Percentiles rank a stretch among this genome's conserved stretches.
Conservation (phyloP, 2,329 filamentous ascomycete genomes). For the Diaporthe sp. region DNA sequence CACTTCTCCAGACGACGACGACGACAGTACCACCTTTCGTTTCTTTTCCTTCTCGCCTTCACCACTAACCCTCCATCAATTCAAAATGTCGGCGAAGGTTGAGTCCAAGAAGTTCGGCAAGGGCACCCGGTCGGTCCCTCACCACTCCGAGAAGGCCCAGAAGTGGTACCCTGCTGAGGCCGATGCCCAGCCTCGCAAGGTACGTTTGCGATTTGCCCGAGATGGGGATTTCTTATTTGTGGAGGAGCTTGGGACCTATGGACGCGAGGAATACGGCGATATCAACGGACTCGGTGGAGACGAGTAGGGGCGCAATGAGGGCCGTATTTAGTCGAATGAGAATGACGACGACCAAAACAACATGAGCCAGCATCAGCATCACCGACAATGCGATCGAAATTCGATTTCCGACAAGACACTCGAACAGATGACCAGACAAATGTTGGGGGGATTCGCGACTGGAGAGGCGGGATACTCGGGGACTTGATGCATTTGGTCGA, state of each 20-base stretch:
- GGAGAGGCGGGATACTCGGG: background rate
- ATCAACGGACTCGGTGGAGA: constrained; percentile 1
- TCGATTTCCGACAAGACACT: background rate
- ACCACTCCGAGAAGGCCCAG: constrained; percentile 89
- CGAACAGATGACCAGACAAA: background rate
- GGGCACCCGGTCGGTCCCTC: constrained; percentile 91
- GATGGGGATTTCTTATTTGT: constrained; percentile 33
- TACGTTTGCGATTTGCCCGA: constrained; percentile 67
- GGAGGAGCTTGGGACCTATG: constrained; percentile 26
- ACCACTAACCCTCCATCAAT: constrained; percentile 45
- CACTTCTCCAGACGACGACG: constrained; percentile 36
- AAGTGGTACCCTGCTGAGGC: constrained; percentile 99
- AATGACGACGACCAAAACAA: background rate
- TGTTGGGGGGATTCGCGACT: background rate
- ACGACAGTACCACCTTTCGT: constrained; percentile 32
- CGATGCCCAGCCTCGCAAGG: constrained; percentile 90
- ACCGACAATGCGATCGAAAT: background rate
- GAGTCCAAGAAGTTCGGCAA: constrained; percentile 96
- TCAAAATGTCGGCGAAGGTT: constrained; percentile 79
- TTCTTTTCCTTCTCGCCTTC: constrained; percentile 31
- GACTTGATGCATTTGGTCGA: background rate
- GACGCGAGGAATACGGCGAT: constrained; percentile 5
- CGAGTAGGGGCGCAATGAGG: background rate
- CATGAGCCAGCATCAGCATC: background rate
- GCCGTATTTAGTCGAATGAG: background rate